phyloP scores from a whole-genome alignment of 495 filamentous ascomycete genomes.

The Daldinia grandis region DNA sequence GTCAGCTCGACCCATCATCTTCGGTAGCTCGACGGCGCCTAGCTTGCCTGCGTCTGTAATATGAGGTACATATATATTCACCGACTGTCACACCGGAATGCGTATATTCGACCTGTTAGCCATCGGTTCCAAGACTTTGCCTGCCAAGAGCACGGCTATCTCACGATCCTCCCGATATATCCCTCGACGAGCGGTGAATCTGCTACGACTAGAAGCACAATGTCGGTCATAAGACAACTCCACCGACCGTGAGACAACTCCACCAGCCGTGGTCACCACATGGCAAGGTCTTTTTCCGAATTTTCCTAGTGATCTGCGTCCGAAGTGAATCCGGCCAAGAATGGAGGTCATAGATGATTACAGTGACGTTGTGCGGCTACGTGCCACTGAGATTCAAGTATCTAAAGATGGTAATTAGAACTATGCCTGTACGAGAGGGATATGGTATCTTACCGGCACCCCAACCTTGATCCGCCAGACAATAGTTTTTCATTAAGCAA shows the following conservation, averaged over 20 bases:
- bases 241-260: no score
- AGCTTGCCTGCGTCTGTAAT: not conserved
- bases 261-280: not conserved
- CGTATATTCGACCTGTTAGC: not conserved
- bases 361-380: not conserved
- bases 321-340: not conserved
- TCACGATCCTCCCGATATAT: not conserved
- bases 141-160: not conserved
- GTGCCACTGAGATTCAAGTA: not conserved
- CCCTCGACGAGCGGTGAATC: not conserved
- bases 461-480: not conserved
- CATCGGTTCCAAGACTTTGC: not conserved
- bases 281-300: not conserved
- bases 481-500: not conserved
- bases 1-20: not conserved
- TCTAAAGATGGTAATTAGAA: not conserved
- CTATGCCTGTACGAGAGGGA: not conserved
- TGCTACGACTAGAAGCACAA: not conserved
- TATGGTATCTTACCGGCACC: not conserved
- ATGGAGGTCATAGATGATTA: not conserved
- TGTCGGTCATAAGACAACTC: not conserved
- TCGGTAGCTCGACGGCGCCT: not conserved
- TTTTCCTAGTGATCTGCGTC: not conserved
- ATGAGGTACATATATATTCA: not conserved
- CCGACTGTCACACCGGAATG: not conserved